Evolutionary conservation across 2,329 filamentous ascomycete species (phyloP).

Genomic region (Neonectria neomacrospora): DNA sequence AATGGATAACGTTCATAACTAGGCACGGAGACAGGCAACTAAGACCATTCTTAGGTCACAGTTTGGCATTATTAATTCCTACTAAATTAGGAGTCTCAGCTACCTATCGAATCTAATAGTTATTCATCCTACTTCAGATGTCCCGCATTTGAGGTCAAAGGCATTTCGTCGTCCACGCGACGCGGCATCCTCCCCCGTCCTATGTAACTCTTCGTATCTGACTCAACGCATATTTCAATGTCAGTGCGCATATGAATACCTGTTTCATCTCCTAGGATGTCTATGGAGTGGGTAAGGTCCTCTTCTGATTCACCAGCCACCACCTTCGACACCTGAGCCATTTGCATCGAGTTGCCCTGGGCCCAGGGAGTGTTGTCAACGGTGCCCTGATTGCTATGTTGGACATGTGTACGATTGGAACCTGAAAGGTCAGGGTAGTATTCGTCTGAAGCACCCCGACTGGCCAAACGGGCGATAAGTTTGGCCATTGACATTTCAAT

Average conservation of each 20-base stretch:
- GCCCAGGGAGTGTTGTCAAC: slow-evolving; percentile 29
- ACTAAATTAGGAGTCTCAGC: not conserved
- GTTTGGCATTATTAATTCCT: too few species aligned
- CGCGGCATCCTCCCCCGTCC: slow-evolving; percentile 9
- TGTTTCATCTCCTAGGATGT: not conserved
- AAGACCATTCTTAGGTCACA: too few species aligned
- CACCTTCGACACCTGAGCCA: slow-evolving; percentile 36
- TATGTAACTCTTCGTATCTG: slow-evolving; percentile 12
- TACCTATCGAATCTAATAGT: not conserved
- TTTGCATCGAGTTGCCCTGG: slow-evolving; percentile 22
- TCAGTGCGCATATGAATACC: slow-evolving; percentile 40
- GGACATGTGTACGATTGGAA: slow-evolving; percentile 23
- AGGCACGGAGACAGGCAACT: too few species aligned
- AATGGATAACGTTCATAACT: too few species aligned
- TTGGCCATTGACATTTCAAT: slow-evolving; percentile 55
- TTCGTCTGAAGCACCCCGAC: slow-evolving; percentile 28
- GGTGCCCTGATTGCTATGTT: slow-evolving; percentile 12
- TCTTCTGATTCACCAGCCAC: slow-evolving; percentile 39
- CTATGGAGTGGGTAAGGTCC: not conserved
- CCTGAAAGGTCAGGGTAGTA: slow-evolving; percentile 36
- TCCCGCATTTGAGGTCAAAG: slow-evolving; percentile 36
- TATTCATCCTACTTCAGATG: slow-evolving; percentile 33
- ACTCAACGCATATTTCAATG: slow-evolving; percentile 38
- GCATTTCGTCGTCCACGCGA: slow-evolving; percentile 33
- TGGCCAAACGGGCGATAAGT: slow-evolving; percentile 54